phyloP scores from a whole-genome alignment of 2,329 filamentous ascomycete genomes.

The Ceratocystis eucalypticola region DNA sequence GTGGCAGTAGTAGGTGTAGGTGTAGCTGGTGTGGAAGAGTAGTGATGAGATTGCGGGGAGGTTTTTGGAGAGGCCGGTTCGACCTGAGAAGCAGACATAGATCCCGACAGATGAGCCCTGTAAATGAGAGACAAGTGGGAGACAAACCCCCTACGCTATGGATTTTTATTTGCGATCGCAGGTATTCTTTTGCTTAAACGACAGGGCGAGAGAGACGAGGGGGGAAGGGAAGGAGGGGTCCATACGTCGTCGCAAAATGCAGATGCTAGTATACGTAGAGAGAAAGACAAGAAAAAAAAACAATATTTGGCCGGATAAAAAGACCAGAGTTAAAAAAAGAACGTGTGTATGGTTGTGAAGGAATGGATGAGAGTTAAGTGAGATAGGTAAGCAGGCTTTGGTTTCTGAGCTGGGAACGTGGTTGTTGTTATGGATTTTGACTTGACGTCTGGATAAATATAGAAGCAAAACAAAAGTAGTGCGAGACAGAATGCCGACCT shows the following conservation, averaged over 20 bases:
- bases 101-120: background rate
- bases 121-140: background rate
- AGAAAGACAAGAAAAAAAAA: background rate
- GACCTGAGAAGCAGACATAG: slow-evolving; percentile 18
- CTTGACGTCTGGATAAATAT: slow-evolving; percentile 8
- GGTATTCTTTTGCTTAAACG: background rate
- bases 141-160: background rate
- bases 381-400: background rate
- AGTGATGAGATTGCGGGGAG: background rate
- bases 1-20: background rate
- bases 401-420: background rate
- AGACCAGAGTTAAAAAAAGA: background rate
- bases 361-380: background rate
- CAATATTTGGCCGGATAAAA: background rate
- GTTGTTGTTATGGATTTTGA: slow-evolving; percentile 4
- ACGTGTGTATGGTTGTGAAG: background rate
- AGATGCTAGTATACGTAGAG: background rate
- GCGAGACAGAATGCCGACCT: background rate
- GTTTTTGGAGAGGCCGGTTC: slow-evolving; percentile 6
- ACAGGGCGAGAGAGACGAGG: background rate
- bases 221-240: background rate
- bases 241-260: background rate
- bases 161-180: background rate
- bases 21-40: background rate
- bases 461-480: slow-evolving; percentile 4